Conservation (phyloP, 331 rosid genomes). For the Erythrophleum ivorense region DNA sequence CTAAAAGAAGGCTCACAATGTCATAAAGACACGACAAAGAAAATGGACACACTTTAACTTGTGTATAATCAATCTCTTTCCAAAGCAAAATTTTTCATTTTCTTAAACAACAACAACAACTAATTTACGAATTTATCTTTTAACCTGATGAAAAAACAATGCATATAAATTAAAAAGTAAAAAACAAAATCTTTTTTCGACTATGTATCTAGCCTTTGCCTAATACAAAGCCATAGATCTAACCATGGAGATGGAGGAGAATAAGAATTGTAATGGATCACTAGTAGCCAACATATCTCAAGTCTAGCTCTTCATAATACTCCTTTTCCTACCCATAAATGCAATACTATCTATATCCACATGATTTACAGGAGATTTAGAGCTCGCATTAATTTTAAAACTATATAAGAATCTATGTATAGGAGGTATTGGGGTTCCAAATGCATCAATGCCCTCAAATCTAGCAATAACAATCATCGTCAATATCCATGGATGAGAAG, state of each 20-base stretch:
- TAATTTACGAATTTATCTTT: conserved; percentile 33
- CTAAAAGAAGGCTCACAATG: conserved; percentile 44
- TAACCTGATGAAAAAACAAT: not conserved
- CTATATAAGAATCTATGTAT: conserved; percentile 76
- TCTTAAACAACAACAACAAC: conserved; percentile 11
- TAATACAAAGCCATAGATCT: conserved; percentile 45
- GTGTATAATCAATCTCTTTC: conserved; percentile 48
- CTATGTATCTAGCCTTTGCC: conserved; percentile 33
- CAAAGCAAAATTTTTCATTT: conserved; percentile 35
- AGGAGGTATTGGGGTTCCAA: conserved; percentile 76
- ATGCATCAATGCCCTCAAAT: conserved; percentile 63
- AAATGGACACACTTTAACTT: conserved; percentile 45
- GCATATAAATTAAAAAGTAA: not conserved
- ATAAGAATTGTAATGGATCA: conserved; percentile 54
- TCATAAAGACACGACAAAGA: conserved; percentile 43
- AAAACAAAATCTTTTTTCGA: conserved; percentile 18
- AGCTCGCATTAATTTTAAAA: conserved; percentile 60
- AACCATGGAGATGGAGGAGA: conserved; percentile 58
- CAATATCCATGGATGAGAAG: conserved; percentile 69
- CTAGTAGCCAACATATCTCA: conserved; percentile 66
- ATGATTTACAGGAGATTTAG: conserved; percentile 78
- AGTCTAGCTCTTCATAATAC: conserved; percentile 72
- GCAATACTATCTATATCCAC: conserved; percentile 69
- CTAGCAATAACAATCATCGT: conserved; percentile 42
- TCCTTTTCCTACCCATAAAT: conserved; percentile 74